Evolutionary conservation across 1,284 basidiomycete species (phyloP).

Genomic region (Vanrija humicola): DNA sequence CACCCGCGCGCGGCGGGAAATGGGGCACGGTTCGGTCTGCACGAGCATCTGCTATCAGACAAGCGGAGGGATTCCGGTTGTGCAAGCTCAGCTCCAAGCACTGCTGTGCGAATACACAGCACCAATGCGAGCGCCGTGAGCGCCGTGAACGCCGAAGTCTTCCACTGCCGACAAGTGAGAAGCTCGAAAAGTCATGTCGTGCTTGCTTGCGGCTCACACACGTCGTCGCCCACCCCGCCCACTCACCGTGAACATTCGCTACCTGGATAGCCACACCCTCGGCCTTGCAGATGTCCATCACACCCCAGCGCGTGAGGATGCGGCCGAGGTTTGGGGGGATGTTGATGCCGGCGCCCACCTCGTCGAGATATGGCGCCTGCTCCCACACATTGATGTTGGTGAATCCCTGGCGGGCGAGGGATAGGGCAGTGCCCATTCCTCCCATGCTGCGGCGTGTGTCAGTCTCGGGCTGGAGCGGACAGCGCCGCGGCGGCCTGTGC

Average conservation of each 20-base stretch:
- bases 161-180: no score
- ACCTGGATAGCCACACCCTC: slow-evolving; percentile 36
- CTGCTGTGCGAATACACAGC: no score
- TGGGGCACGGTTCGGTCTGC: no score
- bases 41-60: no score
- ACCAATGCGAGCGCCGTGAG: no score
- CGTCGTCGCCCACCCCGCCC: not conserved
- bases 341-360: slow-evolving; percentile 44
- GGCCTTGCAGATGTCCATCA: slow-evolving; percentile 25
- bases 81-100: no score
- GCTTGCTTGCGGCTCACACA: no score
- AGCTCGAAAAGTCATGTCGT: no score
- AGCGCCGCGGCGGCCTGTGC: not conserved
- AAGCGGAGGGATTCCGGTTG: no score
- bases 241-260: slow-evolving; percentile 33
- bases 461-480: not conserved
- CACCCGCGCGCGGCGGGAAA: no score
- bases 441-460: slow-evolving; percentile 29
- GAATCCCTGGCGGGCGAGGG: slow-evolving; percentile 35
- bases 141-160: not conserved
- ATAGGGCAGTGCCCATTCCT: slow-evolving; percentile 35
- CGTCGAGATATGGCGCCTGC: slow-evolving; percentile 29
- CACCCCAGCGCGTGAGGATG: slow-evolving; percentile 30
- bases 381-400: slow-evolving; percentile 38
- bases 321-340: slow-evolving; percentile 38